Evolutionary conservation across 371 early-diverging fungal genomes (phyloP).

Genomic region (Mucor piriformis): DNA sequence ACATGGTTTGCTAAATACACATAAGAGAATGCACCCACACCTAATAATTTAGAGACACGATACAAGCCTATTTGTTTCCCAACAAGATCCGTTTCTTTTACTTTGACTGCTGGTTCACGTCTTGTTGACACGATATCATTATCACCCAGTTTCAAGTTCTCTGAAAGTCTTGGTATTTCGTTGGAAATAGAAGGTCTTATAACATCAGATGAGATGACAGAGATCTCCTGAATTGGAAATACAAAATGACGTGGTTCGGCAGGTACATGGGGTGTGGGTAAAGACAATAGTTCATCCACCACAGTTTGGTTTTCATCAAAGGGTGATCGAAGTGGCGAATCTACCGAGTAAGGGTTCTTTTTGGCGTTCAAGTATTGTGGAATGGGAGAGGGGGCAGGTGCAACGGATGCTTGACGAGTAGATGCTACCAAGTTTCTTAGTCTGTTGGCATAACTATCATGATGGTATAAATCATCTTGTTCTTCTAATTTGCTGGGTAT

Average conservation of each 20-base stretch:
- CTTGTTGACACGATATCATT: neutral
- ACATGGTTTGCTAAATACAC: constrained; percentile 42
- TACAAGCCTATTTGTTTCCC: constrained; percentile 41
- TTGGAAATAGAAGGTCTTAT: neutral
- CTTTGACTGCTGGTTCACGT: neutral
- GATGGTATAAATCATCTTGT: constrained; percentile 4
- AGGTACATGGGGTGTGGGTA: constrained; percentile 40
- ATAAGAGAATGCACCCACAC: constrained; percentile 52
- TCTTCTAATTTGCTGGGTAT: neutral
- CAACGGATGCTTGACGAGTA: constrained; percentile 26
- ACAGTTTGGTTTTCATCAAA: neutral
- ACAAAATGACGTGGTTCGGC: constrained; percentile 11
- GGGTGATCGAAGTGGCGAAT: neutral
- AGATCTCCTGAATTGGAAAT: constrained; percentile 22
- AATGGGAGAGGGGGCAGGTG: constrained; percentile 37
- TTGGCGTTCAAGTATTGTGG: constrained; percentile 32
- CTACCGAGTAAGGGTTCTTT: constrained; percentile 5
- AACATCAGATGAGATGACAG: constrained; percentile 2
- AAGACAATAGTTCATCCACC: constrained; percentile 31
- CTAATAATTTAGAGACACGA: constrained; percentile 35
- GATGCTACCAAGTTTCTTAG: constrained; percentile 36
- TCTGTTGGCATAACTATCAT: constrained; percentile 35
- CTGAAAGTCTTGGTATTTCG: constrained; percentile 3
- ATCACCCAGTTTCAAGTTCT: constrained; percentile 19
- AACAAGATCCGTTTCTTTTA: constrained; percentile 27